Conservation (phyloP, 2,329 filamentous ascomycete species). For the Colletotrichum kahawae region DNA sequence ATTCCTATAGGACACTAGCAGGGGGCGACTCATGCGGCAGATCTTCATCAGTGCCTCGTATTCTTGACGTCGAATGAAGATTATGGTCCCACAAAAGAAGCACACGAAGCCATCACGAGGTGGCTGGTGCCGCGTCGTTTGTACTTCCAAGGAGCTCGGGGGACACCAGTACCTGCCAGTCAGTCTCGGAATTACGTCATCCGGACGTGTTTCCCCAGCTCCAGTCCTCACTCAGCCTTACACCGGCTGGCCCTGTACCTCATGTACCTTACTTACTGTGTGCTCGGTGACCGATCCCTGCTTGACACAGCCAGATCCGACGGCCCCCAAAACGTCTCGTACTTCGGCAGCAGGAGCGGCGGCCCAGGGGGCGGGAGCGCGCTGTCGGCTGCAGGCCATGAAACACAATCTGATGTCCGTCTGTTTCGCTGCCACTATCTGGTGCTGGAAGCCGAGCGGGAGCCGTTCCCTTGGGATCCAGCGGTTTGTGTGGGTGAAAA, state of each 20-base stretch:
- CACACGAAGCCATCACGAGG: neutral
- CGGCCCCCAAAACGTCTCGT: slow-evolving; percentile 5
- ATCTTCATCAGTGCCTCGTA: neutral
- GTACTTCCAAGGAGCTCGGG: neutral
- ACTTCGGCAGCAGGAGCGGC: neutral
- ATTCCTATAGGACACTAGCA: neutral
- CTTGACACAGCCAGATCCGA: neutral
- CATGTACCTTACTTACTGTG: neutral
- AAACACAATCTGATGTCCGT: neutral
- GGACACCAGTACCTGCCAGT: neutral
- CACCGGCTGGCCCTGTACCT: neutral
- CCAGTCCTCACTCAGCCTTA: slow-evolving; percentile 6
- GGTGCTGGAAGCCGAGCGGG: neutral
- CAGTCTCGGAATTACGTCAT: neutral
- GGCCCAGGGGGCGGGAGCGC: neutral
- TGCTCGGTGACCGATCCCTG: neutral
- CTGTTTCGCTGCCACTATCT: neutral
- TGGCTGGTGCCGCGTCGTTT: neutral
- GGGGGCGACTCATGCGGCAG: neutral
- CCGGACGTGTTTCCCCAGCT: neutral
- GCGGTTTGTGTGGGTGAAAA: neutral
- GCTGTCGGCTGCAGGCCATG: neutral
- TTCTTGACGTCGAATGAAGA: neutral
- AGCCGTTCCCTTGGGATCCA: neutral
- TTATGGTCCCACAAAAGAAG: neutral